These are phyloP conservation scores for Tripterygium wilfordii DNA, from an alignment of 177 flowering plant genomes.

Conservation along the genomic window DNA sequence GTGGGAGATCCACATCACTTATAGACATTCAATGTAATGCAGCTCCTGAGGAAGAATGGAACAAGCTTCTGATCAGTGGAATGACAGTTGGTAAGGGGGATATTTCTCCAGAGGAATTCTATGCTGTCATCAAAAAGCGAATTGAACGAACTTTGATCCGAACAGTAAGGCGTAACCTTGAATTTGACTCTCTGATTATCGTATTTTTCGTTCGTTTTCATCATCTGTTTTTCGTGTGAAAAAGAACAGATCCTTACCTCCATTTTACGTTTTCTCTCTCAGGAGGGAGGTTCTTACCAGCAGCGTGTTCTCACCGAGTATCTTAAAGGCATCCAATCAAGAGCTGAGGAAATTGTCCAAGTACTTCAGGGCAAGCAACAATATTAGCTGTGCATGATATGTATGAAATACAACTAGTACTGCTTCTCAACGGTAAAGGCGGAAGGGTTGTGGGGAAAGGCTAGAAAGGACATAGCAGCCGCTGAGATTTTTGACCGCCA, in stretches of 20 bases:
- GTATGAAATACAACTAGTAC: too few relatives aligned
- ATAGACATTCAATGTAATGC: constrained; percentile 18
- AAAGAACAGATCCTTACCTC: too few relatives aligned
- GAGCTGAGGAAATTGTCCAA: constrained; percentile 62
- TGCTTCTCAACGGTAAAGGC: too few relatives aligned
- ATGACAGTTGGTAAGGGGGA: constrained; percentile 70
- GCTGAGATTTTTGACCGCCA: too few relatives aligned
- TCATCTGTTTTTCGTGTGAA: not conserved
- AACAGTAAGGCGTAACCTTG: constrained; percentile 39
- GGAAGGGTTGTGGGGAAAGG: too few relatives aligned
- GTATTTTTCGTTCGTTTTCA: not conserved
- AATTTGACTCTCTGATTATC: not conserved
- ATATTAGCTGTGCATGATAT: too few relatives aligned
- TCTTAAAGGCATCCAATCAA: constrained; percentile 73
- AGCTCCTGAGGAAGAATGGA: constrained; percentile 90
- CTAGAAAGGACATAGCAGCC: too few relatives aligned
- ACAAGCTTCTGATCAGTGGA: constrained; percentile 57
- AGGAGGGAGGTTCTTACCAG: constrained; percentile 91
- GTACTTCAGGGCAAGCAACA: constrained; percentile 44
- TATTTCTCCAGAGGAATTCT: constrained; percentile 56
- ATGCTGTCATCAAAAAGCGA: constrained; percentile 70
- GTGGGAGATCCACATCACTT: not conserved
- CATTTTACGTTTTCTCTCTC: constrained; percentile 5
- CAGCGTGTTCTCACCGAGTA: constrained; percentile 76
- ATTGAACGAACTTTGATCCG: constrained; percentile 70